phyloP scores from a whole-genome alignment of 2,329 filamentous ascomycete genomes.

The Pseudocercospora vitis region DNA sequence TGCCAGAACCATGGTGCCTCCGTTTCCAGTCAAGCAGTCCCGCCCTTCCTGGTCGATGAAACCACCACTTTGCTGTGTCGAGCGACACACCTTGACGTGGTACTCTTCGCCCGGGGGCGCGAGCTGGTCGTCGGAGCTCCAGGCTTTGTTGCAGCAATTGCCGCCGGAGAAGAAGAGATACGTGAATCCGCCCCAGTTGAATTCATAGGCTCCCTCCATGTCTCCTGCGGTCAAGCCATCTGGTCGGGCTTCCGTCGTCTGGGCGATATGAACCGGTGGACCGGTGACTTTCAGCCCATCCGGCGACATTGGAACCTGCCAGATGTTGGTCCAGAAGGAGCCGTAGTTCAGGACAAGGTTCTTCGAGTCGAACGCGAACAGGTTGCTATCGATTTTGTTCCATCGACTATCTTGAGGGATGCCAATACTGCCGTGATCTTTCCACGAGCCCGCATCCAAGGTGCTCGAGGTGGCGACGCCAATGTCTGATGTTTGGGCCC shows the following conservation, averaged over 20 bases:
- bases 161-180: conserved; percentile 54
- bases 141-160: conserved; percentile 39
- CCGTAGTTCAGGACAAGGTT: conserved; percentile 50
- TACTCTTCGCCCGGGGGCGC: conserved; percentile 57
- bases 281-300: conserved; percentile 24
- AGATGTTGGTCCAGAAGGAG: conserved; percentile 67
- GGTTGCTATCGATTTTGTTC: conserved; percentile 53
- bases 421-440: conserved; percentile 61
- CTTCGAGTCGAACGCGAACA: conserved; percentile 23
- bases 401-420: conserved; percentile 44
- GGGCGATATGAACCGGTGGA: conserved; percentile 51
- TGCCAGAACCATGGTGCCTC: conserved; percentile 61
- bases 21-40: conserved; percentile 54
- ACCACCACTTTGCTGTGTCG: conserved; percentile 49
- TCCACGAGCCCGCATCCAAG: conserved; percentile 59
- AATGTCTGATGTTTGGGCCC: conserved; percentile 61
- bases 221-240: conserved; percentile 44
- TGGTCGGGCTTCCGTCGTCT: conserved; percentile 48
- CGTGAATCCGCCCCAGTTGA: conserved; percentile 57
- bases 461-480: conserved; percentile 55
- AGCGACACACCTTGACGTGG: conserved; percentile 63
- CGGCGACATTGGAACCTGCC: conserved; percentile 54
- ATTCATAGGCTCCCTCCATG: conserved; percentile 59
- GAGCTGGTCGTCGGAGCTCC: conserved; percentile 30
- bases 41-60: conserved; percentile 59